Base-by-base conservation (phyloP, 2,329 filamentous ascomycete genomes). In the Aspergillus sergii region DNA sequence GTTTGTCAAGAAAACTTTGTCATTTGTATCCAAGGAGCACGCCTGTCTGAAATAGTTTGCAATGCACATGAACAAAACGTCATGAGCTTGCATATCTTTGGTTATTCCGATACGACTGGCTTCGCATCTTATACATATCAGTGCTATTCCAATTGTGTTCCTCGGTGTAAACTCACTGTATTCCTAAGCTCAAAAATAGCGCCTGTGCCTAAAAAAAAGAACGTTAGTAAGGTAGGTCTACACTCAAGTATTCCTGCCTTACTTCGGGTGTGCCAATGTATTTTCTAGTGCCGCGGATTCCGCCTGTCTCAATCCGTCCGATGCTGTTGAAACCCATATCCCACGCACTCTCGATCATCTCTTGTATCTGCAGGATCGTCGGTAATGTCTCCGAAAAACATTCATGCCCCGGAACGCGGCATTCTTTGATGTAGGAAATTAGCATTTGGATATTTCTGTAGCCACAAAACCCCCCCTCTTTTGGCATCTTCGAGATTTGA, bases 391-490 rank as follows among this genome's bases (percentile, higher is more conserved):
- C 80, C 1, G 81, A 76, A 63, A 96, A 91, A 55, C 81, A 78
- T 46, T 89, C 82, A 64, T 85, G 77, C 0, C 91, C 91, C 14
- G 82, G 78, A 14, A 82, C 82, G 45, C 81, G 76, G 1, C 86
- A 80, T 10, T 84, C 85, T 63, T 89, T 86, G 23, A 97, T 87
- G 74, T 92, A 94, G 0, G 93, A 94, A 16, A 90, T 81, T 69
- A 97, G 78, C 89, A 96, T 96, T 75, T 98, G 95, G 36, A 97
- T 96, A 73, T 96, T 98, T 46, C 94, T 87, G 75, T 97, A 98
- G 4, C 94, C 94, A 74, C 94, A 98, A 75, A 98, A 98, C 7
- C 93, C 91, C 26, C 93, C 93, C 80, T 97, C 94, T 64, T 82
- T 84, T n/a, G 84, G 86, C 58, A 96, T 83, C 72, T 96, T 96